phyloP scores from a whole-genome alignment of 2,329 filamentous ascomycete species.

The Ilyonectria robusta region DNA sequence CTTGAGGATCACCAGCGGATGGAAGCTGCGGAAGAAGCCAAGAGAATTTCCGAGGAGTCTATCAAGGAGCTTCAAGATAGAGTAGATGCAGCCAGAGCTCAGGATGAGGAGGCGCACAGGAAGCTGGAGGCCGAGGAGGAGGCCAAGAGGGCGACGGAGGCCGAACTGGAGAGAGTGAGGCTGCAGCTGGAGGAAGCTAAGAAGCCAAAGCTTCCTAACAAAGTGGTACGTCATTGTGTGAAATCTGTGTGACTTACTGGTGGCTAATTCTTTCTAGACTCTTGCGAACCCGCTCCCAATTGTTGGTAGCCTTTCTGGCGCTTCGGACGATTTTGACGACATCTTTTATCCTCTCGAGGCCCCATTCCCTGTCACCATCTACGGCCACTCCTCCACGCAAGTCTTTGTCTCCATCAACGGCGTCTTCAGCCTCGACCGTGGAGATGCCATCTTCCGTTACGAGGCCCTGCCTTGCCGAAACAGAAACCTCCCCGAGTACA shows the following conservation, averaged over 20 bases:
- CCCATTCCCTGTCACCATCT: slow-evolving; percentile 9
- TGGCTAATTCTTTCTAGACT: not conserved
- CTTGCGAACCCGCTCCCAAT: slow-evolving; percentile 11
- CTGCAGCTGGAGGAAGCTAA: slow-evolving; percentile 10
- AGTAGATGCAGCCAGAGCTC: slow-evolving; percentile 1
- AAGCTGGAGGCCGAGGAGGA: slow-evolving; percentile 1
- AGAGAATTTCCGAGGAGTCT: slow-evolving; percentile 4
- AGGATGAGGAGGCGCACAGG: slow-evolving; percentile 1
- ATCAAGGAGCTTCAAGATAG: slow-evolving; percentile 1
- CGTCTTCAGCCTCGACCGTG: slow-evolving; percentile 2
- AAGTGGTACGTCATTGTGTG: slow-evolving; percentile 1
- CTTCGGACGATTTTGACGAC: slow-evolving; percentile 11
- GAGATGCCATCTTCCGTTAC: not conserved
- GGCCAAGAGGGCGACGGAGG: slow-evolving; percentile 2
- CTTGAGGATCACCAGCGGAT: slow-evolving; percentile 17
- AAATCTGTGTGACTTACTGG: not conserved
- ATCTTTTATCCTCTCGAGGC: slow-evolving; percentile 7
- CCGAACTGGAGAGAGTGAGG: slow-evolving; percentile 5
- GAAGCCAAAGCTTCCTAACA: slow-evolving; percentile 14
- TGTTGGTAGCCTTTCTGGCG: slow-evolving; percentile 4
- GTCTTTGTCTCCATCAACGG: slow-evolving; percentile 13
- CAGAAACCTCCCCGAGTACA: slow-evolving; percentile 1
- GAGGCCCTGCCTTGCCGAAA: not conserved
- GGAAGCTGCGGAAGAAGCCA: slow-evolving; percentile 10
- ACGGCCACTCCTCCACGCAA: slow-evolving; percentile 6